These are phyloP conservation scores for Podaxis sp. DNA, from an alignment of 768 basidiomycete species.

Conservation along the genomic window DNA sequence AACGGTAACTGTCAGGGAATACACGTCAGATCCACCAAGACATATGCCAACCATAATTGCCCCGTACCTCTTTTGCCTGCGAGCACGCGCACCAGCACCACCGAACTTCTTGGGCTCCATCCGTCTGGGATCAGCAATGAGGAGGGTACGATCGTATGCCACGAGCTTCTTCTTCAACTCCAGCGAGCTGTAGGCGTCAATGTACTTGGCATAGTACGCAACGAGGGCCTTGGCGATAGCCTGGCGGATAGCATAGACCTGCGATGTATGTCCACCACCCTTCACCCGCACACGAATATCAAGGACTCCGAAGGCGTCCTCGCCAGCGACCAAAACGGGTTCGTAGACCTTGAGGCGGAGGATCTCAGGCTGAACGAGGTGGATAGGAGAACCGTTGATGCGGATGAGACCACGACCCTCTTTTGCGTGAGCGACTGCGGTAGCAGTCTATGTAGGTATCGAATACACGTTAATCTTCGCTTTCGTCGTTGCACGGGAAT, in stretches of 20 bases:
- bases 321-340: conserved; percentile 90
- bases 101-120: conserved; percentile 99
- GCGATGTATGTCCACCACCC: conserved; percentile 99
- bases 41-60: not conserved
- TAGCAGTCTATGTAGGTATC: conserved; percentile 72
- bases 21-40: conserved; percentile 16
- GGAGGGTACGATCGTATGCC: conserved; percentile 87
- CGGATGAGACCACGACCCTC: conserved; percentile 96
- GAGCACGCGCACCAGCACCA: conserved; percentile 96
- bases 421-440: conserved; percentile 95
- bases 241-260: conserved; percentile 98
- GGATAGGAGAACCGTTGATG: conserved; percentile 95
- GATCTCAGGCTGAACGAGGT: conserved; percentile 93
- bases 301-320: conserved; percentile 81
- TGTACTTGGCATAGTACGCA: conserved; percentile 98
- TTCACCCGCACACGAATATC: conserved; percentile 98
- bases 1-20: conserved; percentile 69
- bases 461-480: conserved; percentile 5
- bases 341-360: conserved; percentile 99
- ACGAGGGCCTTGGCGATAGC: conserved; percentile 97
- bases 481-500: not conserved
- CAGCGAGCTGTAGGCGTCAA: conserved; percentile 95
- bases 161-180: conserved; percentile 98
- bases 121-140: conserved; percentile 94
- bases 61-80: conserved; percentile 92